A percentile compares a stretch with the other conserved stretches of the same genome.
Evolutionary conservation across 2,329 filamentous ascomycete genomes (phyloP).

Genomic region (Colletotrichum navitas): DNA sequence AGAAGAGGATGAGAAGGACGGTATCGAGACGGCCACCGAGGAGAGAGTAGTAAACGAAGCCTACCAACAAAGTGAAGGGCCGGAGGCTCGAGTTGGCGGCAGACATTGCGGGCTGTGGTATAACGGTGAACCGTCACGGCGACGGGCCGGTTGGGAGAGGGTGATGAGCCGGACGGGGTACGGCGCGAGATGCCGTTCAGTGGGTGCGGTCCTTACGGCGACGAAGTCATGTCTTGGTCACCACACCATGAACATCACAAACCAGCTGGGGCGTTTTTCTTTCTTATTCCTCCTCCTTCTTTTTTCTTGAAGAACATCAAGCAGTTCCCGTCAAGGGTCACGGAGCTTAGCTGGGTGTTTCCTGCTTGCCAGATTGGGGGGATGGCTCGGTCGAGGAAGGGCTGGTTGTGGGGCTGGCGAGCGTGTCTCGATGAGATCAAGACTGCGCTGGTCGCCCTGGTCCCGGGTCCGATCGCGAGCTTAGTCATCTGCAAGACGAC

Average conservation of each 20-base stretch:
- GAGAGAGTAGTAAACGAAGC: conserved; percentile 43
- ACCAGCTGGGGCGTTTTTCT: not conserved
- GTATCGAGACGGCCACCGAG: conserved; percentile 46
- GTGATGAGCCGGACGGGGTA: not conserved
- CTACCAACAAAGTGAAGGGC: conserved; percentile 34
- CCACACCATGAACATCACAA: not conserved
- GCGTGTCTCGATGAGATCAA: conserved; percentile 37
- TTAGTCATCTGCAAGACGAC: not conserved
- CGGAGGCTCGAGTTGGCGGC: conserved; percentile 26
- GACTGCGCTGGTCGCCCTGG: conserved; percentile 3
- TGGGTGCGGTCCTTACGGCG: conserved; percentile 16
- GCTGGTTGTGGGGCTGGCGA: conserved; percentile 36
- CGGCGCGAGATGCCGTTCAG: not conserved
- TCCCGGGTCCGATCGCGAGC: conserved; percentile 2
- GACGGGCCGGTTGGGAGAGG: not conserved
- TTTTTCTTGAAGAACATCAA: not conserved
- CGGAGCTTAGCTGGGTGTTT: conserved; percentile 8
- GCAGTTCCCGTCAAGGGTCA: conserved; percentile 15
- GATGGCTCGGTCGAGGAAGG: conserved; percentile 22
- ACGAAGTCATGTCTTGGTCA: conserved; percentile 28
- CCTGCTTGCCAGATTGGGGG: conserved; percentile 19
- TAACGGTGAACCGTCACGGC: not conserved
- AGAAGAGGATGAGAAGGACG: conserved; percentile 45
- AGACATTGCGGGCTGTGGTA: not conserved
- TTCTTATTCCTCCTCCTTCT: not conserved